Base-by-base conservation (phyloP, 345 rosid genomes). In the Acer yangbiense region DNA sequence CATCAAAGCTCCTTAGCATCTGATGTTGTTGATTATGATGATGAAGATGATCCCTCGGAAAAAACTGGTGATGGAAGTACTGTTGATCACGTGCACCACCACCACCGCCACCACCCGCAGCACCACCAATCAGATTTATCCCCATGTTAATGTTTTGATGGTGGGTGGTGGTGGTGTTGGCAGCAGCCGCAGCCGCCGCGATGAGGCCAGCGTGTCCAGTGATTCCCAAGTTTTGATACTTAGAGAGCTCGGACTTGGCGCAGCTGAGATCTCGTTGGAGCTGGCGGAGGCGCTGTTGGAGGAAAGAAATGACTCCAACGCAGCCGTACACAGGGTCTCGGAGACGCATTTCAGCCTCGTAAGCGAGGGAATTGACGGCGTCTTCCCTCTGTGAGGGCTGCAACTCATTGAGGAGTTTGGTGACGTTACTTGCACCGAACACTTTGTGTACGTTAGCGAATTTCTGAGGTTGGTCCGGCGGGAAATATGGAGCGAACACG, bases 61-160 rank as follows among this genome's bases (percentile, higher is more conserved):
- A 93, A 66, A 90, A 85, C 82, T 93, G 95, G 74, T 91, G 96
- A 74, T 89, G 95, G 73, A 85, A 84, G 74, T 83, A 60, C 27
- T 60, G 89, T 57, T 85, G 90, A 11, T 84, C 83, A 69, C 85
- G 87, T 57, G 85, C 80, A 39, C 79, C 88, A 10, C 81, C 75
- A 54, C 80, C 78, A 4, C 75, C 80, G 3, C 83, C 92, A 23
- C 79, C 77, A 2, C 81, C 67, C 23, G 21, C 23, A 3, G 71
- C 72, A 0, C 80, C 84, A 10, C 90, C 89, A 9, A 87, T 88
- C 65, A 89, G 83, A 78, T 89, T 90, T 65, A 90, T 92, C 6
- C 95, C 95, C 10, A 89, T 82, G 78, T 83, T 88, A 95, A 8
- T 86, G 87, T 16, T 86, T 87, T 58, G 83, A 54, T 78, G 67